Evolutionary conservation across 2,329 filamentous ascomycete genomes (phyloP).

Genomic region (Aspergillus melleus): DNA sequence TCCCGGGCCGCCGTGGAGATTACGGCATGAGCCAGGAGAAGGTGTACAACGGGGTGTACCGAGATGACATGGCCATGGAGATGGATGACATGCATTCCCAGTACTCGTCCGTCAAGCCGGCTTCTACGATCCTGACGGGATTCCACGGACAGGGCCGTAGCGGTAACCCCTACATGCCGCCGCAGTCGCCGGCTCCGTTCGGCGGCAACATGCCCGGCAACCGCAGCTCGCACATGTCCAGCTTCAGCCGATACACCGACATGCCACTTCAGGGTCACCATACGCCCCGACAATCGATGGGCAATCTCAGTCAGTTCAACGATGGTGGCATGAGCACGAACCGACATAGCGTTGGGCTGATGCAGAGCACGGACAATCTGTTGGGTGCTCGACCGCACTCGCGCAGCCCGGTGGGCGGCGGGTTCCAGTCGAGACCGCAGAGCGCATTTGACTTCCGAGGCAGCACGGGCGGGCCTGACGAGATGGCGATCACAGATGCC

Average conservation of each 20-base stretch:
- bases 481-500: slow-evolving; percentile 76
- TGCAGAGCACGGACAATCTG: slow-evolving; percentile 48
- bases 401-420: slow-evolving; percentile 53
- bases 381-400: slow-evolving; percentile 38
- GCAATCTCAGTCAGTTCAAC: slow-evolving; percentile 51
- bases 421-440: slow-evolving; percentile 49
- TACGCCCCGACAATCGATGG: slow-evolving; percentile 56
- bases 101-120: slow-evolving; percentile 86
- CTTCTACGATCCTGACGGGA: slow-evolving; percentile 82
- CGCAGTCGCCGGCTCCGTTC: slow-evolving; percentile 75
- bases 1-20: slow-evolving; percentile 84
- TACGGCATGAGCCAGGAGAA: slow-evolving; percentile 63
- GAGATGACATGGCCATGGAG: slow-evolving; percentile 75
- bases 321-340: slow-evolving; percentile 37
- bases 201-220: slow-evolving; percentile 53
- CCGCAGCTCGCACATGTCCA: slow-evolving; percentile 71
- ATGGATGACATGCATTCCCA: slow-evolving; percentile 98
- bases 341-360: slow-evolving; percentile 44
- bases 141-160: slow-evolving; percentile 66
- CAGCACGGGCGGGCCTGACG: slow-evolving; percentile 64
- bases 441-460: slow-evolving; percentile 61
- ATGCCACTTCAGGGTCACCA: slow-evolving; percentile 48
- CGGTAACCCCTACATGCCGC: slow-evolving; percentile 70
- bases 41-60: slow-evolving; percentile 60
- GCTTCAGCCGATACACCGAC: slow-evolving; percentile 63